phyloP scores from a whole-genome alignment of 805 yeast species.

The Saccharomyces paradoxus region DNA sequence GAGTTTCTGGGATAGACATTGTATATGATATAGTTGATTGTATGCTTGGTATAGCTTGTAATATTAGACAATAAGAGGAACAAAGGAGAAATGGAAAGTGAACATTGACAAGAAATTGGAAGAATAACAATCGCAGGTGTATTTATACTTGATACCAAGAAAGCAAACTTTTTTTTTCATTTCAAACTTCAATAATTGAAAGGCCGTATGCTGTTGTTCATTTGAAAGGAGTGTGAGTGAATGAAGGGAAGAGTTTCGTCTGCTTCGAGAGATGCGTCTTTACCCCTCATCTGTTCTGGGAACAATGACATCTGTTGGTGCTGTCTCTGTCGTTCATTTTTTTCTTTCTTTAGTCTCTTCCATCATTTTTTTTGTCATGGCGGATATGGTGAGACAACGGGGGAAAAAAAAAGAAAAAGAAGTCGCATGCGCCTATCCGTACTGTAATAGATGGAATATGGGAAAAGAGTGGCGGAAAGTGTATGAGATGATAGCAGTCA shows the following conservation, averaged over 20 bases:
- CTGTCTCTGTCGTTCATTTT: not conserved
- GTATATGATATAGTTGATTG: not conserved
- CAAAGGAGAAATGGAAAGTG: not conserved
- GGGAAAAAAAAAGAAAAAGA: not conserved
- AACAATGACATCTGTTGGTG: not conserved
- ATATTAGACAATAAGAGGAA: not conserved
- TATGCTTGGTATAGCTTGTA: not conserved
- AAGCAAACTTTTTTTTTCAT: not conserved
- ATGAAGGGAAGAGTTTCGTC: not conserved
- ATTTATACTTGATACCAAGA: not conserved
- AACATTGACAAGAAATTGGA: not conserved
- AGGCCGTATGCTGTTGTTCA: not conserved
- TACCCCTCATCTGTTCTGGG: not conserved
- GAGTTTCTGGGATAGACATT: constrained; percentile 50
- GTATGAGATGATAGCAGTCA: not conserved
- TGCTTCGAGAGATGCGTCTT: not conserved
- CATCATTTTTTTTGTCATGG: not conserved
- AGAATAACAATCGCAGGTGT: not conserved
- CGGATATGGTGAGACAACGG: not conserved
- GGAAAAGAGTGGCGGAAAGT: not conserved
- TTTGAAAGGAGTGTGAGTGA: not conserved
- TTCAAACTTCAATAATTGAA: not conserved
- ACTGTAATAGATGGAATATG: not conserved
- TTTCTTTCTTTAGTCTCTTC: not conserved
- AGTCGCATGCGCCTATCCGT: not conserved